Base-by-base conservation (phyloP, 2,329 filamentous ascomycete genomes). In the Didymella glomerata region DNA sequence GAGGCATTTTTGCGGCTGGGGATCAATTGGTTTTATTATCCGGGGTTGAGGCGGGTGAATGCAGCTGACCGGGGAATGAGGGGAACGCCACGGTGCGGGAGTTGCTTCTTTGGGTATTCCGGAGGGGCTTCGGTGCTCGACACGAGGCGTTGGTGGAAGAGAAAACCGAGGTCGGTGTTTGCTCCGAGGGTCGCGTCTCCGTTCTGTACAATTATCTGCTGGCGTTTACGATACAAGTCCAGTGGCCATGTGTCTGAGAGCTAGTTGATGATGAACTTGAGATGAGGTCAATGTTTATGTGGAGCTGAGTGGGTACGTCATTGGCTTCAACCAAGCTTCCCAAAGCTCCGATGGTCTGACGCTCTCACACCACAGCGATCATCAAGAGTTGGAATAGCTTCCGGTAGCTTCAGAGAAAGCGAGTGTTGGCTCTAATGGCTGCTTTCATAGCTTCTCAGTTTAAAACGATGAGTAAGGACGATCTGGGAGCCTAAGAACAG, bases 51-150 rank as follows among this genome's bases (percentile, higher is more conserved):
- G 60, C 66, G 55, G 51, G 34, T 40, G 30, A 56, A 55, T 46
- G 60, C 53, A 57, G 61, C 60, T 54, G 57, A 55, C 52, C 34
- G 48, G 49, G 42, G 55, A 57, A 54, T 57, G 57, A 55, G 57
- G 59, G 67, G 65, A 64, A 55, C 52, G 57, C 52, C 42, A 55
- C 42, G 42, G 63, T 60, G 61, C 63, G 68, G 69, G 58, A 52
- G 56, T 66, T 52, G 58, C 70, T 65, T 36, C 22, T 64, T 72
- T 67, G 49, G 70, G 69, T 70, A 72, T 67, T 27, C 70, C 70
- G 68, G 65, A 64, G 65, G 66, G 66, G 63, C 45, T 38, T 36
- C 44, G 27, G 27, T 20, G 32, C 50, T 63, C 57, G 62, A 51
- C 50, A 54, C 62, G 62, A 54, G 58, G 40, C 48, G 49, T 61